Evolutionary conservation across 2,329 filamentous ascomycete species (phyloP).

Genomic region (Microdochium trichocladiopsis): DNA sequence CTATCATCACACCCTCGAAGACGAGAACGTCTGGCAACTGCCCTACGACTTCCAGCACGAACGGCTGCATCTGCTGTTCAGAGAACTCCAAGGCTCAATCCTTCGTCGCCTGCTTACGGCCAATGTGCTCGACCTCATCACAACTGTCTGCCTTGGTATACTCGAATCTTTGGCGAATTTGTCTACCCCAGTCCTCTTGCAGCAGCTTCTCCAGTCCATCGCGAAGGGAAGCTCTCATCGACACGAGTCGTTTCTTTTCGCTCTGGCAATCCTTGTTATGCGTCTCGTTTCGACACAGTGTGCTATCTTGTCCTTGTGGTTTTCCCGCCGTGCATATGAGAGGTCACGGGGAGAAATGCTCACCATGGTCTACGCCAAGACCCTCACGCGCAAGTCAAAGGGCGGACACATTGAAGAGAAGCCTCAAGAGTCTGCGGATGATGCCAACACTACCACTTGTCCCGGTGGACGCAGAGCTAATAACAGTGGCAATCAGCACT

Average conservation of each 20-base stretch:
- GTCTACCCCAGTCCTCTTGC: constrained; percentile 61
- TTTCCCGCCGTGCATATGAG: constrained; percentile 76
- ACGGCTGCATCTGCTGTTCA: constrained; percentile 67
- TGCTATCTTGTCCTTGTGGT: constrained; percentile 69
- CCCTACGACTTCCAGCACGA: constrained; percentile 77
- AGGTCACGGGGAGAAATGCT: constrained; percentile 79
- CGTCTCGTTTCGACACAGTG: constrained; percentile 58
- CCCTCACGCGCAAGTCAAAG: constrained; percentile 55
- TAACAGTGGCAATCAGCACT: neutral
- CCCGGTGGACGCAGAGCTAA: constrained; percentile 7
- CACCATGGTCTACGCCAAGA: constrained; percentile 78
- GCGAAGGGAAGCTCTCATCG: constrained; percentile 40
- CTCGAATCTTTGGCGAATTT: constrained; percentile 51
- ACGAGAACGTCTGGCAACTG: constrained; percentile 76
- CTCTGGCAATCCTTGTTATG: constrained; percentile 51
- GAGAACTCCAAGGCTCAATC: constrained; percentile 65
- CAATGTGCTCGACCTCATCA: constrained; percentile 71
- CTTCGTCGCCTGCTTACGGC: constrained; percentile 62
- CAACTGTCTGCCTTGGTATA: constrained; percentile 58
- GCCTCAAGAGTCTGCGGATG: neutral
- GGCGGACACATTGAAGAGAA: constrained; percentile 26
- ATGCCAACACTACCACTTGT: constrained; percentile 6
- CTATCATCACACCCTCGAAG: constrained; percentile 57
- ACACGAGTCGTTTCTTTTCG: constrained; percentile 57
- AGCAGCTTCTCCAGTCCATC: constrained; percentile 63